Evolutionary conservation across 257 asterid species (phyloP).

Genomic region (Ilex asprella): DNA sequence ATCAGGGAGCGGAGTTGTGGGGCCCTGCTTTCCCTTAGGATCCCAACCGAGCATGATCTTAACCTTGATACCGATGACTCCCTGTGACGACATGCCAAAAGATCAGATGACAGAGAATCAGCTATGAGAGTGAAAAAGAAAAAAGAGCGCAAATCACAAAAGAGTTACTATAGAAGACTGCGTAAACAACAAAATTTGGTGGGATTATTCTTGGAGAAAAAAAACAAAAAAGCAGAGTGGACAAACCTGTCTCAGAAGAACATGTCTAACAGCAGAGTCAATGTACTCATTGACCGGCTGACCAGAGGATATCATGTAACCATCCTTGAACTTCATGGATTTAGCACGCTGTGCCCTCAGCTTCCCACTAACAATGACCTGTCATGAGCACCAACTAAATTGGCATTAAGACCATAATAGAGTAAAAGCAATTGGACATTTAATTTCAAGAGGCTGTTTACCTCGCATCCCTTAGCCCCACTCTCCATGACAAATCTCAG

Average conservation of each 20-base stretch:
- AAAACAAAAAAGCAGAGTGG: too few species aligned
- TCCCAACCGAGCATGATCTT: too few species aligned
- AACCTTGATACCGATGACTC: too few species aligned
- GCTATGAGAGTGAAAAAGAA: too few species aligned
- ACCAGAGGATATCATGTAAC: slow-evolving; percentile 10
- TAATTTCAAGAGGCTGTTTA: background rate
- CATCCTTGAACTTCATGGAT: slow-evolving; percentile 13
- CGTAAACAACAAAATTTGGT: too few species aligned
- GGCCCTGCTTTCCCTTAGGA: too few species aligned
- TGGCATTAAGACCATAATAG: background rate
- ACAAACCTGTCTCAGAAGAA: slow-evolving; percentile 22
- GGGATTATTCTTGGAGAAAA: too few species aligned
- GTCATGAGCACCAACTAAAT: background rate
- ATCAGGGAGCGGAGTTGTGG: too few species aligned
- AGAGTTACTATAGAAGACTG: too few species aligned
- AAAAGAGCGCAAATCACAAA: too few species aligned
- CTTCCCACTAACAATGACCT: slow-evolving; percentile 25
- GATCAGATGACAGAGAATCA: too few species aligned
- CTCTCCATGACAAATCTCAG: slow-evolving; percentile 17
- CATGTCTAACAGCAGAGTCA: slow-evolving; percentile 23
- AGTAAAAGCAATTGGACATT: background rate
- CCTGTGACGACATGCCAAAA: too few species aligned
- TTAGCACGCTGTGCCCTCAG: slow-evolving; percentile 23
- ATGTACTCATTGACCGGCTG: slow-evolving; percentile 23
- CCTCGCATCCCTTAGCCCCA: slow-evolving; percentile 30